Base-by-base conservation (phyloP, 140 eudicot species). In the Flaveria floridana region DNA sequence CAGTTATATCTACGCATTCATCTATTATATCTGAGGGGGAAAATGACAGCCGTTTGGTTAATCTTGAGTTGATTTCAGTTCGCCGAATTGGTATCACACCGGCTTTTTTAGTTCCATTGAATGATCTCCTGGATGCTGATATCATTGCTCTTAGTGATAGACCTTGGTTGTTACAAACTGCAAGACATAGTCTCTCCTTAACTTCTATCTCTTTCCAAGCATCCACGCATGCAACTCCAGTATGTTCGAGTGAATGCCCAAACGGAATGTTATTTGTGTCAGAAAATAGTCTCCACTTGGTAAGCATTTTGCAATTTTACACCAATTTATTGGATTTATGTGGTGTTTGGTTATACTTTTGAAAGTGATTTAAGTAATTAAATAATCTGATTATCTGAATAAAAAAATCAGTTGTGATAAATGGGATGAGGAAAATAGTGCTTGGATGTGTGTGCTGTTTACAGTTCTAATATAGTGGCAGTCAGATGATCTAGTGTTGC, bases 61-160 rank as follows among this genome's bases (percentile, higher is more conserved):
- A 74, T 76, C 97, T 94, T 58, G 91, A 90, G 76, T 66, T 90
- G 63, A 87, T 94, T 79, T 91, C 99, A 12, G 85, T 85, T 25
- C 97, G 99, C 13, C 93, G 97, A 12, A 86, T 94, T 57, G 99
- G 99, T 47, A 85, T 94, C 74, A 82, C 99, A 48, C 99, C 99
- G 34, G 94, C 85, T 51, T 90, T 90, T 77, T 82, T 94, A 78
- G 87, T 94, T 79, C 89, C 99, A 9, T 63, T 94, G 76, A 82
- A 70, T 72, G 97, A 90, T 88, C 77, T 72, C 34, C 85, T 85
- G 5, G 90, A 86, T 79, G 84, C 97, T 30, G 99, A 94, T 76
- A 78, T 94, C 62, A 94, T 94, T 68, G 92, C 96, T 85, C 93
- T 94, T 39, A 90, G 99, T 81, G 99, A 94, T 72, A 82, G 97